Evolutionary conservation across 176 grass and related monocot species (phyloP).

Genomic region (Chloris gayana): DNA sequence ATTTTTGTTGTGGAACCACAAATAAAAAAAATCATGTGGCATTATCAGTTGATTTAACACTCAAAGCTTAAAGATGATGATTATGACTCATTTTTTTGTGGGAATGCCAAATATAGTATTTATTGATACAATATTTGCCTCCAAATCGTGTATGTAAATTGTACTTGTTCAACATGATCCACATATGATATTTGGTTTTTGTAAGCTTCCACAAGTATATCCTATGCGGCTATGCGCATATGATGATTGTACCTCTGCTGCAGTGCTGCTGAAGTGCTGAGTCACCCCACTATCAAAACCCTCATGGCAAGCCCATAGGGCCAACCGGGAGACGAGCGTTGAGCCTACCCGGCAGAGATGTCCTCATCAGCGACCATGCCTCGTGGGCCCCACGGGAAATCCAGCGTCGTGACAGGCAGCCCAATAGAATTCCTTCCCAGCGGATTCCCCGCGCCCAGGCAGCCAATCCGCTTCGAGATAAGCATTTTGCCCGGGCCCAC

Average conservation of each 20-base stretch:
- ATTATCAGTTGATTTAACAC: background rate
- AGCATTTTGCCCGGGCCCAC: constrained; percentile 41
- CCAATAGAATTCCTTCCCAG: constrained; percentile 63
- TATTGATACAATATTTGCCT: background rate
- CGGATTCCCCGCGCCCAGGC: constrained; percentile 45
- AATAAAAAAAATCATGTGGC: background rate
- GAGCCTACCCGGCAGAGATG: background rate
- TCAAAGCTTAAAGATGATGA: background rate
- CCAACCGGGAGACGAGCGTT: background rate
- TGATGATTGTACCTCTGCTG: background rate
- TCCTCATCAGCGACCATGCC: constrained; percentile 15
- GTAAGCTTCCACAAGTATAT: background rate
- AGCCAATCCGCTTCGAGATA: constrained; percentile 81
- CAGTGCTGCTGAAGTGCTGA: too few species aligned
- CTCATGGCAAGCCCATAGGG: background rate
- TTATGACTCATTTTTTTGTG: background rate
- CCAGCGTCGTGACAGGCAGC: constrained; percentile 41
- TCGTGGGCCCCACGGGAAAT: constrained; percentile 54
- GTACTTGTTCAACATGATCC: background rate
- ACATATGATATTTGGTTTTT: background rate
- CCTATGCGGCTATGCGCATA: too few species aligned
- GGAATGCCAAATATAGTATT: background rate
- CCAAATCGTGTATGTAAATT: background rate
- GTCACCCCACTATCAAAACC: constrained; percentile 23
- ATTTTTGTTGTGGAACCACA: background rate